phyloP scores from a whole-genome alignment of 169 alveolate genomes.

The Plasmodium berghei region DNA sequence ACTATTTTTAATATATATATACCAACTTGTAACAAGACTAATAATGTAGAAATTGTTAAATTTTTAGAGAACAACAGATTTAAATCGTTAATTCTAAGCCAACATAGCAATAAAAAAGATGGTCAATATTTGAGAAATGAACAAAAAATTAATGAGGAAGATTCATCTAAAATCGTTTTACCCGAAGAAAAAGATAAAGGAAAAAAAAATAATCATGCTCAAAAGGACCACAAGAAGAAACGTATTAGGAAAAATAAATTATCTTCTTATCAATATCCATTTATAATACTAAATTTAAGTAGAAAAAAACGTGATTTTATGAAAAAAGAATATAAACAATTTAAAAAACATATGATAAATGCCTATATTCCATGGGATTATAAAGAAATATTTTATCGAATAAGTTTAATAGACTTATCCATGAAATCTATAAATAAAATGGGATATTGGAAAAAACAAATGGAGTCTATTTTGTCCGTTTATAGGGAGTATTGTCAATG shows the following conservation, averaged over 20 bases:
- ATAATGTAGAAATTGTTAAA: conserved; percentile 11
- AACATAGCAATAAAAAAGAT: not conserved
- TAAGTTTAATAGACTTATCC: conserved; percentile 66
- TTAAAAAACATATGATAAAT: conserved; percentile 18
- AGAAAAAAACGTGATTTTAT: conserved; percentile 26
- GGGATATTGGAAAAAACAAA: conserved; percentile 63
- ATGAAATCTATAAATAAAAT: conserved; percentile 60
- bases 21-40: conserved; percentile 1
- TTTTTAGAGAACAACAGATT: conserved; percentile 36
- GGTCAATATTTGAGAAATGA: not conserved
- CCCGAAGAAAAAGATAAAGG: not conserved
- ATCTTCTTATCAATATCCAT: conserved; percentile 2
- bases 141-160: not conserved
- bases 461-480: conserved; percentile 33
- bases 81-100: conserved; percentile 14
- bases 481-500: not conserved
- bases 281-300: not conserved
- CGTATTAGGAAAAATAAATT: conserved; percentile 3
- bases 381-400: conserved; percentile 61
- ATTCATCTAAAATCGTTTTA: not conserved
- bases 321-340: conserved; percentile 9
- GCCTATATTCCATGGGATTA: conserved; percentile 14
- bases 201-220: not conserved
- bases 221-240: conserved; percentile 5
- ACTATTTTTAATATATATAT: conserved; percentile 66